These are phyloP conservation scores for Leccinum proximum DNA, from an alignment of 1,284 basidiomycete genomes.

Conservation along the genomic window DNA sequence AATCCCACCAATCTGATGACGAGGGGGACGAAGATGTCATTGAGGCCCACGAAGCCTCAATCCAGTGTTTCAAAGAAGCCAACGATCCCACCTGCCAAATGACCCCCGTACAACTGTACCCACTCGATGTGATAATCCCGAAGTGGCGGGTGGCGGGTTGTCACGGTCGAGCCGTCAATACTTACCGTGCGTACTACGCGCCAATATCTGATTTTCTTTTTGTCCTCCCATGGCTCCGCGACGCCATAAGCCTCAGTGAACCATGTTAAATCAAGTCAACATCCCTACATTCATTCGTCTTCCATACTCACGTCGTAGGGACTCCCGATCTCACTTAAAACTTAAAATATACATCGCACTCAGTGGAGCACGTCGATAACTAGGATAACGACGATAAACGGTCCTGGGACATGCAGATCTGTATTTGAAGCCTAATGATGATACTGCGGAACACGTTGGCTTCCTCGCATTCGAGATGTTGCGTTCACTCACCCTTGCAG, in stretches of 20 bases:
- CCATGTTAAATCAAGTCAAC: background rate
- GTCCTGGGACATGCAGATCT: background rate
- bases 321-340: background rate
- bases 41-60: no score
- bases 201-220: background rate
- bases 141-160: background rate
- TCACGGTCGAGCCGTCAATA: background rate
- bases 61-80: no score
- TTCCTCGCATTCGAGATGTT: no score
- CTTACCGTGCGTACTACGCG: background rate
- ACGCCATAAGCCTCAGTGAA: background rate
- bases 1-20: no score
- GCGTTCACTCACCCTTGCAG: no score
- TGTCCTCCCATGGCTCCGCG: constrained; percentile 6
- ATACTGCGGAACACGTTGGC: no score
- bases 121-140: constrained; percentile 1
- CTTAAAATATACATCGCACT: background rate
- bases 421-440: no score
- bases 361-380: background rate
- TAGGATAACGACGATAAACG: background rate
- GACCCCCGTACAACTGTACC: background rate
- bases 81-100: no score
- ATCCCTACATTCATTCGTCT: background rate
- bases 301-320: background rate
- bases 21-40: no score